A percentile compares a stretch with the other conserved stretches of the same genome.
These are phyloP conservation scores for Botrytis galanthina DNA, from an alignment of 2,329 filamentous ascomycete species.

Conservation along the genomic window DNA sequence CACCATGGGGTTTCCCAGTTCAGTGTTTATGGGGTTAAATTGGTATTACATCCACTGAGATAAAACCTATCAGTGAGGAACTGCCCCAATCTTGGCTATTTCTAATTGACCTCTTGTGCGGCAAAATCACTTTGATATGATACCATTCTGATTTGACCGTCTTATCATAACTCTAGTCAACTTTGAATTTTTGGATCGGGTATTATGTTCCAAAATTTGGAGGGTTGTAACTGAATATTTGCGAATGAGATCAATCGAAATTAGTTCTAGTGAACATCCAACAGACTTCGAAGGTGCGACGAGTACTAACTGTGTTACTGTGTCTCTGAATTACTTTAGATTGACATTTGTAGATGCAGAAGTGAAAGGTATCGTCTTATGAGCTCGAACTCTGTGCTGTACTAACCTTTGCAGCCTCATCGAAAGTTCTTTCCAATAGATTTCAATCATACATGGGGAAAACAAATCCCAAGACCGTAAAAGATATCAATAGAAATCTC, in stretches of 20 bases:
- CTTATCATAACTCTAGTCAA: rapidly evolving
- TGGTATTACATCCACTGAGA: background rate
- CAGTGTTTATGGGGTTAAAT: no score
- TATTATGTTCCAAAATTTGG: background rate
- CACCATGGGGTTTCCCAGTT: no score
- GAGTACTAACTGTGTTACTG: background rate
- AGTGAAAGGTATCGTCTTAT: background rate
- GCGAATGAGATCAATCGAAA: background rate
- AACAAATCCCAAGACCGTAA: background rate
- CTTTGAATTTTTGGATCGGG: rapidly evolving
- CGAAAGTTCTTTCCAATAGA: background rate
- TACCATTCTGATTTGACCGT: background rate
- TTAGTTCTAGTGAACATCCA: background rate
- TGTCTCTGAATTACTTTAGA: background rate
- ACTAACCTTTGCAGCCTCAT: background rate
- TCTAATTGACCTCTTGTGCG: background rate
- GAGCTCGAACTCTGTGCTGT: background rate
- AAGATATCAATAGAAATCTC: background rate
- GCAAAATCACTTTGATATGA: background rate
- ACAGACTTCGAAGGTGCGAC: background rate
- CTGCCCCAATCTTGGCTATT: background rate
- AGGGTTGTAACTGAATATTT: background rate
- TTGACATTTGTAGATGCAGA: background rate
- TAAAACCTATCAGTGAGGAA: background rate
- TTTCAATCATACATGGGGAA: background rate